Percentiles rank a stretch among this genome's conserved stretches.
Conservation (phyloP, 148 eudicot genomes). For the Rhododendron ovatum region DNA sequence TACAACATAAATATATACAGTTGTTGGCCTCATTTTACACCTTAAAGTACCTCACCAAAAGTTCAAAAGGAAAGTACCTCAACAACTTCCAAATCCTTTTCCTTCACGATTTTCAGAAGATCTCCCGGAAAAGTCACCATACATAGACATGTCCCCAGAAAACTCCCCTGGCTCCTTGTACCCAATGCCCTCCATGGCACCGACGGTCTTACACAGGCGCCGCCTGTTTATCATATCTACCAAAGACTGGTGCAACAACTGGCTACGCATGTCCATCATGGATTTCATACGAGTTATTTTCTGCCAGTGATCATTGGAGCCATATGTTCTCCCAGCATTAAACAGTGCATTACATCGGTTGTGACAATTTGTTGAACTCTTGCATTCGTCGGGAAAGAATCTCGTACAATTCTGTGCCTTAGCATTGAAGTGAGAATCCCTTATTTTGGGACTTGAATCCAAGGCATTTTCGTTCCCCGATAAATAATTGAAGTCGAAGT, state of each 20-base stretch:
- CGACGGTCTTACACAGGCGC: constrained; percentile 41
- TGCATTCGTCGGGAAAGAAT: constrained; percentile 18
- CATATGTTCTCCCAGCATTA: constrained; percentile 10
- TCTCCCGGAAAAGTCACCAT: not conserved
- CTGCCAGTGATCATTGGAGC: constrained; percentile 16
- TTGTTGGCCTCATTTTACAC: not conserved
- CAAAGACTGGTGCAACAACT: constrained; percentile 36
- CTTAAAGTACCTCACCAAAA: not conserved
- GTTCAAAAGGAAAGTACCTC: not conserved
- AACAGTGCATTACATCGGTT: constrained; percentile 8
- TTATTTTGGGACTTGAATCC: constrained; percentile 12
- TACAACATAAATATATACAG: not conserved
- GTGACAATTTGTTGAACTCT: not conserved
- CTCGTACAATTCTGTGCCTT: constrained; percentile 15
- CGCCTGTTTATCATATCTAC: constrained; percentile 38
- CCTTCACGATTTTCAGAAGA: not conserved
- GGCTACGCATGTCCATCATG: constrained; percentile 42
- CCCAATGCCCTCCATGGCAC: constrained; percentile 34
- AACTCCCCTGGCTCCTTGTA: constrained; percentile 30
- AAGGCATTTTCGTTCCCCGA: constrained; percentile 25
- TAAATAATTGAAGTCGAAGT: constrained; percentile 32
- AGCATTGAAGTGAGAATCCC: constrained; percentile 1
- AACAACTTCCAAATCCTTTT: constrained; percentile 9
- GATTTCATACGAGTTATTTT: constrained; percentile 22
- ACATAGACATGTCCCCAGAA: not conserved